These are phyloP conservation scores for Moesziomyces antarcticus DNA, from an alignment of 1,284 basidiomycete species.

Conservation along the genomic window DNA sequence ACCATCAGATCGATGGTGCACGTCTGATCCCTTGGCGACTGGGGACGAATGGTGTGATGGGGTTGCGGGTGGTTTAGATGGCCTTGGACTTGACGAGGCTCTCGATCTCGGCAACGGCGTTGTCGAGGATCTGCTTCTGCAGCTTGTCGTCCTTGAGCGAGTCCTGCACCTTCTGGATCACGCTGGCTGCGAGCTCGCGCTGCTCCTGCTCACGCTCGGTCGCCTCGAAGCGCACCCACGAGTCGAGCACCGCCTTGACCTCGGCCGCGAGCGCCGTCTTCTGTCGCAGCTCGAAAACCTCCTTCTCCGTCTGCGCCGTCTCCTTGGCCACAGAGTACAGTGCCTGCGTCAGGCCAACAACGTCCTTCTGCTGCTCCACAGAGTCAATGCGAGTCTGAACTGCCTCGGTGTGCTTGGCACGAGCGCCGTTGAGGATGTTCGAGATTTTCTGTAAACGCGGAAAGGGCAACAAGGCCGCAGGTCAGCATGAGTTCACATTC, in stretches of 20 bases:
- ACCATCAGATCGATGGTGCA: too few species aligned
- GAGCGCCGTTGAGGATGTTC: conserved; percentile 82
- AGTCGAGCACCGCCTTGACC: conserved; percentile 93
- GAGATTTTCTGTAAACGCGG: conserved; percentile 76
- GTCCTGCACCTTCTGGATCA: conserved; percentile 87
- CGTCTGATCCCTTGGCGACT: neutral
- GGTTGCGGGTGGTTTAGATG: conserved; percentile 48
- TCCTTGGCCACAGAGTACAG: conserved; percentile 97
- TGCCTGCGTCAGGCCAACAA: conserved; percentile 86
- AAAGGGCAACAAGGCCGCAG: neutral
- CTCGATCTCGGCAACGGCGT: conserved; percentile 90
- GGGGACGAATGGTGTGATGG: neutral
- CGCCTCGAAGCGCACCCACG: conserved; percentile 97
- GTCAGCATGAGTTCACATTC: neutral
- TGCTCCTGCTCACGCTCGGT: conserved; percentile 97
- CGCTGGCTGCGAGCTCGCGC: conserved; percentile 83
- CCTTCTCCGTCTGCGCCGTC: conserved; percentile 89
- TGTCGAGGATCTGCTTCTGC: conserved; percentile 87
- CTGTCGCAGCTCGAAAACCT: conserved; percentile 90
- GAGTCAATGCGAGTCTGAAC: conserved; percentile 91
- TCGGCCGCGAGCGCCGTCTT: conserved; percentile 86
- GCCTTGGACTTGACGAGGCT: conserved; percentile 69
- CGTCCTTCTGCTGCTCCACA: conserved; percentile 92
- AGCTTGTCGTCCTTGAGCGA: conserved; percentile 88
- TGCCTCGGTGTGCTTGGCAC: conserved; percentile 89